Conservation (phyloP, 2,329 filamentous ascomycete genomes). For the Aspergillus bombycis region DNA sequence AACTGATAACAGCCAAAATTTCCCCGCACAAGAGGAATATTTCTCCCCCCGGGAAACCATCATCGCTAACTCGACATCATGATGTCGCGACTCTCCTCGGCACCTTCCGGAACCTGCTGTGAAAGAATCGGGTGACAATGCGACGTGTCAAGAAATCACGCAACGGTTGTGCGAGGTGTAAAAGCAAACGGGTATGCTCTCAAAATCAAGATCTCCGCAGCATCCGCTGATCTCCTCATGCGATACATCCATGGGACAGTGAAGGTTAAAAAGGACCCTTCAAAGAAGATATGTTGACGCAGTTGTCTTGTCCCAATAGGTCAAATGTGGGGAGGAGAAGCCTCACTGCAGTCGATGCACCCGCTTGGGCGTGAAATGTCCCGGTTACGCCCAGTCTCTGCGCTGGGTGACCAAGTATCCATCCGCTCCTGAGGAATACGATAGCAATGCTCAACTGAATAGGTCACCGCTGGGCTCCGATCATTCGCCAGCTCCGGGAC, state of each 20-base stretch:
- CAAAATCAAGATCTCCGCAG: constrained; percentile 3
- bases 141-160: constrained; percentile 46
- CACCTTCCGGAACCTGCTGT: constrained; percentile 45
- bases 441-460: constrained; percentile 11
- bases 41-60: neutral
- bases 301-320: constrained; percentile 23
- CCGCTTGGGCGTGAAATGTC: constrained; percentile 42
- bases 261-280: neutral
- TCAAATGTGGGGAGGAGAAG: constrained; percentile 46
- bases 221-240: constrained; percentile 5
- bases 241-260: neutral
- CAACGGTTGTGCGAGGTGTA: constrained; percentile 47
- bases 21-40: constrained; percentile 10
- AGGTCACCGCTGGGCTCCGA: constrained; percentile 7
- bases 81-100: constrained; percentile 35
- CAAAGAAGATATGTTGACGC: neutral
- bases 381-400: constrained; percentile 42
- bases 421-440: constrained; percentile 16
- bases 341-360: constrained; percentile 42
- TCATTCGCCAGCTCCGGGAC: constrained; percentile 1
- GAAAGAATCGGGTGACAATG: constrained; percentile 48
- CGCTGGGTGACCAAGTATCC: constrained; percentile 42
- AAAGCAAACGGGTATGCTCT: constrained; percentile 42
- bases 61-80: neutral
- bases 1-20: constrained; percentile 4